Base-by-base conservation (phyloP, 2,329 filamentous ascomycete species). In the Pseudogymnoascus sp. region DNA sequence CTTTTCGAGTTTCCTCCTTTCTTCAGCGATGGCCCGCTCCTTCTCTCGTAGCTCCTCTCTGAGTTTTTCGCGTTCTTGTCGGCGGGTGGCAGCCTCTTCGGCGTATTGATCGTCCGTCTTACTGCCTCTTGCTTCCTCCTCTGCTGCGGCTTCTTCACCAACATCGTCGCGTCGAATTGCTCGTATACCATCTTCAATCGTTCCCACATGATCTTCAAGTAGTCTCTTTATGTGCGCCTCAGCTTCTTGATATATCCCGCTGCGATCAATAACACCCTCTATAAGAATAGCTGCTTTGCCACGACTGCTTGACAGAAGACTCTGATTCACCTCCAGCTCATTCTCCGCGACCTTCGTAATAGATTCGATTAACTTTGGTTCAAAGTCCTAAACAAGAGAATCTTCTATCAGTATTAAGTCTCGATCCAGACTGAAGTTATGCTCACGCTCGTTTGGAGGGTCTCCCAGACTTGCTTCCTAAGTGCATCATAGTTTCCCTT, bases 401-500 rank as follows among this genome's bases (percentile, higher is more conserved):
- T 14, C 47, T 42, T 24, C 63, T 53, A 62, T 29, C 31, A 50
- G 31, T 19, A 35, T 40, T 21, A 40, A 40, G 33, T 8, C 33
- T 61, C 26, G 21, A 29, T 31, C 29, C 33, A 29, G 50, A 29
- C 7, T 29, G 3, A 14, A 29, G 21, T 29, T 31, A 37, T 38
- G 33, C 70, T 87, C 85, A 68, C 59, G 19, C 59, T 61, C 8
- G 35, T 42, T 61, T 61, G 35, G 35, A 61, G 59, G 2, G 33
- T 86, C 53, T 89, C 84, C 83, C 89, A 91, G 10, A 90, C 81
- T 69, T 89, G 83, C 72, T 91, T 93, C 65, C 90, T 86, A 67
- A 93, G 83, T 13, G 82, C 79, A 75, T 95, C 90, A 72, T 93
- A 95, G 64, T 89, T 88, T 65, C 90, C 90, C 75, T 91, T 91